Conservation (phyloP, 129 eudicot genomes). For the Deinandra increscens region DNA sequence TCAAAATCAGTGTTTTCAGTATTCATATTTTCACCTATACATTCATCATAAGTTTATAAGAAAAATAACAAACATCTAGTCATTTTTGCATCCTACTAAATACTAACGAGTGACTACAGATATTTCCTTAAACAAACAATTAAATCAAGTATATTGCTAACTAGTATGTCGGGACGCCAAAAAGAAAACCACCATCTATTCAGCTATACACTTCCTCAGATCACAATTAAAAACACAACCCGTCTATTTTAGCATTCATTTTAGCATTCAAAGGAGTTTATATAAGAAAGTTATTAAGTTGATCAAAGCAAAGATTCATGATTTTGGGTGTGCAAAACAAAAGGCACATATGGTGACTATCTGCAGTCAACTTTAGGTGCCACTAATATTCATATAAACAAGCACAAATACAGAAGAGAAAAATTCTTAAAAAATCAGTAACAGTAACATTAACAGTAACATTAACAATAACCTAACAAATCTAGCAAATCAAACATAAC, state of each 20-base stretch:
- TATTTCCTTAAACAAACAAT: not conserved
- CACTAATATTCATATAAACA: not conserved
- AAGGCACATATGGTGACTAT: not conserved
- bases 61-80: conserved; percentile 3
- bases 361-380: conserved; percentile 3
- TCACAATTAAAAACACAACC: not conserved
- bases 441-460: not conserved
- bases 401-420: not conserved
- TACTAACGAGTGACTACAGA: not conserved
- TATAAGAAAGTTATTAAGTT: not conserved
- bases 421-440: not conserved
- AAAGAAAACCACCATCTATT: not conserved
- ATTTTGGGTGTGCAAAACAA: not conserved
- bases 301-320: conserved; percentile 2
- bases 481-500: not conserved
- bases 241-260: not conserved
- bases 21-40: not conserved
- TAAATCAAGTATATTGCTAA: not conserved
- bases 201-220: not conserved
- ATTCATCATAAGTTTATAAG: not conserved
- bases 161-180: not conserved
- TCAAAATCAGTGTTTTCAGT: not conserved
- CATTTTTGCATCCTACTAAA: not conserved
- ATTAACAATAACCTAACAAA: not conserved
- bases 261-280: not conserved